These are phyloP conservation scores for Aspergillus versicolor DNA, from an alignment of 2,329 filamentous ascomycete species.

Conservation along the genomic window DNA sequence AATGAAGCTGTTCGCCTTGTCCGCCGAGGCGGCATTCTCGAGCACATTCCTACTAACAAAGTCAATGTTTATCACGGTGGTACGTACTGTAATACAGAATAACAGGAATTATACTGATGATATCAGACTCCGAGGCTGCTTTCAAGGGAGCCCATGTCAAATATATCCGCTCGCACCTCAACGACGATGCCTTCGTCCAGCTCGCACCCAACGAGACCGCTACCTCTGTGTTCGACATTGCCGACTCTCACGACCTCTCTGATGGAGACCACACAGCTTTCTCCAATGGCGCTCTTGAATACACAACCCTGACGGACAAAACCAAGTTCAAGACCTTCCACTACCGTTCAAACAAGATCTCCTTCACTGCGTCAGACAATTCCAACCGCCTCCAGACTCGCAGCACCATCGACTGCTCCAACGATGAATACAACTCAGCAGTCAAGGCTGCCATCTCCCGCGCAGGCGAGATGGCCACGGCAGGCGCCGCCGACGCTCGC, in stretches of 20 bases:
- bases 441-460: too few relatives aligned
- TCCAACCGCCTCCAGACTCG: too few relatives aligned
- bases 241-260: conserved; percentile 10
- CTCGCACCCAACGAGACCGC: conserved; percentile 14
- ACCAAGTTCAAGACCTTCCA: too few relatives aligned
- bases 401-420: too few relatives aligned
- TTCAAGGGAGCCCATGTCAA: conserved; percentile 7
- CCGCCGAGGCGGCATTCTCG: conserved; percentile 13
- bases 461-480: too few relatives aligned
- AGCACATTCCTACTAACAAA: conserved; percentile 13
- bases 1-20: conserved; percentile 11
- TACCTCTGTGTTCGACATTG: conserved; percentile 12
- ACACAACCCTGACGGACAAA: too few relatives aligned
- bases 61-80: conserved; percentile 7
- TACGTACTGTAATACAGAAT: neutral
- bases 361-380: too few relatives aligned
- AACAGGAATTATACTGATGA: neutral
- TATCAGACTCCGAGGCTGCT: neutral
- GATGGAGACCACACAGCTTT: too few relatives aligned
- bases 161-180: conserved; percentile 3
- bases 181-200: conserved; percentile 10
- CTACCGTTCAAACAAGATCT: too few relatives aligned
- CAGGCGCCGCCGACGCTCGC: conserved; percentile 13
- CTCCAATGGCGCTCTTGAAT: too few relatives aligned
- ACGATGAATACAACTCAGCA: too few relatives aligned